A percentile compares a stretch with the other conserved stretches of the same genome.
Evolutionary conservation across 495 filamentous ascomycete species (phyloP).

Genomic region (Lophiostoma macrostomum): DNA sequence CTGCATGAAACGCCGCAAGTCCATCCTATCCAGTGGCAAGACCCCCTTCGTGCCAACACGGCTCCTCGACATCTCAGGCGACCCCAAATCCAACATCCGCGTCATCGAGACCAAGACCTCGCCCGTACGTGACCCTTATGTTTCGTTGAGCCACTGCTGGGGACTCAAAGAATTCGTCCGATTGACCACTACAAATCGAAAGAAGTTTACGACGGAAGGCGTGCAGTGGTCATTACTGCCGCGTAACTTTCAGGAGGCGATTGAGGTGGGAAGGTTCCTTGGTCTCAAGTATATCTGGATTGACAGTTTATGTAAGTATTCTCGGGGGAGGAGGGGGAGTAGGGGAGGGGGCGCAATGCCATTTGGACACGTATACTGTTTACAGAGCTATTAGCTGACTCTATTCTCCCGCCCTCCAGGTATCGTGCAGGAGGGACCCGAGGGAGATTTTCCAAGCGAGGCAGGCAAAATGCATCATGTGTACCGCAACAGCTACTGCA

Average conservation of each 20-base stretch:
- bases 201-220: conserved; percentile 9
- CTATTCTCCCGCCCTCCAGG: no score
- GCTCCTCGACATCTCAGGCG: conserved; percentile 3
- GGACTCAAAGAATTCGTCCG: background rate
- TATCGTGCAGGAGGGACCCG: conserved; percentile 6
- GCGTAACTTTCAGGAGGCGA: conserved; percentile 19
- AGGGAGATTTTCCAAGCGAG: conserved; percentile 7
- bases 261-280: conserved; percentile 14
- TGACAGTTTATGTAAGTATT: conserved; percentile 14
- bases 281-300: conserved; percentile 22
- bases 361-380: no score
- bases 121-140: conserved; percentile 3
- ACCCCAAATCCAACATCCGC: background rate
- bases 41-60: conserved; percentile 10
- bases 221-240: conserved; percentile 1
- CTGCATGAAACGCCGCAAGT: conserved; percentile 1
- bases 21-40: background rate
- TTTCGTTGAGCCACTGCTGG: conserved; percentile 15
- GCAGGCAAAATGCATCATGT: conserved; percentile 14
- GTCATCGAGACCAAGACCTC: conserved; percentile 10
- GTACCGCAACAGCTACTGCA: conserved; percentile 21
- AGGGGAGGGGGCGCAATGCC: no score
- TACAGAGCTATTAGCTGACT: no score
- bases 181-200: background rate
- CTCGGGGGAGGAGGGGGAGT: no score